Evolutionary conservation across 441 rosid species (phyloP), one percentile per base, ranked within the genome.

Genomic region (Codiaeum variegatum): DNA sequence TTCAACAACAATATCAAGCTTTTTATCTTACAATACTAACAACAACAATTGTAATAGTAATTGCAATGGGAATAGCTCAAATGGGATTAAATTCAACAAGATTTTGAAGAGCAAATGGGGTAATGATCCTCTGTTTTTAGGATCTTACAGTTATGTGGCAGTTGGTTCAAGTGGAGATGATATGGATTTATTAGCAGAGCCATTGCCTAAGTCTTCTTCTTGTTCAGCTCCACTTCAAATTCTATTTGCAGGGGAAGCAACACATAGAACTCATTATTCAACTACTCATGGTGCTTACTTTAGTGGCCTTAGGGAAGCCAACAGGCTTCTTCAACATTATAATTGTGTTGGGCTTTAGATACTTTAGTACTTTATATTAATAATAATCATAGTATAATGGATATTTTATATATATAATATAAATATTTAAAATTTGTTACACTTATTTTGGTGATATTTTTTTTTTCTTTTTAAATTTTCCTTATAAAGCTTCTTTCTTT

Each of bases 261-360:
- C 99, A n/a, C 98, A 94, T 72, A 88, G 98, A 83, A 90, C 94
- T 55, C 97, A 94, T 72, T 94, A 94, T 71, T 94, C 99, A 3
- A 92, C 99, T 2, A 92, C 99, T 65, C 99, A 94, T 70, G 99
- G 99, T 63, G 99, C 99, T 65, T 94, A 91, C 79, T 90, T 82
- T 79, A 94, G 99, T 84, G 99, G 99, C 56, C 83, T 92, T 71
- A 94, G 99, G 54, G 99, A 94, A 90, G 99, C 99, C 80, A 83
- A 81, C 81, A 90, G 99, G 88, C 96, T 94, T 81, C 94, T 94
- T 75, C 83, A 91, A 83, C 91, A 94, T 79, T 92, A 92, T 80
- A 80, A 83, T 44, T 83, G 83, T 85, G 80, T 77, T 77, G 89
- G 80, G 80, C 72, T 73, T 78, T 85, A 67, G 84, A 73, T 60